These are phyloP conservation scores for Aristolochia fimbriata DNA, from an alignment of 164 flowering plant species.

Conservation along the genomic window DNA sequence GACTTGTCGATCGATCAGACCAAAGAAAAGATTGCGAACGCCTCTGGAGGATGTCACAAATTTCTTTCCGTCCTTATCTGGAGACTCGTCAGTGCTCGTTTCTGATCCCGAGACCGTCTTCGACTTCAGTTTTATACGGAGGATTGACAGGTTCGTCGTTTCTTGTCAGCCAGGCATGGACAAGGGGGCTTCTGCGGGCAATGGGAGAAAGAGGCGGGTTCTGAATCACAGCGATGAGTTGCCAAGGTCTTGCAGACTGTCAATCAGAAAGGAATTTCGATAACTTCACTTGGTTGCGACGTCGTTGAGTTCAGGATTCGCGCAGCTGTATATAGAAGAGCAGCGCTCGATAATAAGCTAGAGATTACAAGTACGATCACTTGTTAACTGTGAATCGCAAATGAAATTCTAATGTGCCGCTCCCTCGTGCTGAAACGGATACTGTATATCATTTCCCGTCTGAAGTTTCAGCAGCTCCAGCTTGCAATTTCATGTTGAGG, in stretches of 20 bases:
- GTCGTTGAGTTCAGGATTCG: background rate
- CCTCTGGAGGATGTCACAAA: slow-evolving; percentile 11
- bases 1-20: background rate
- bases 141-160: background rate
- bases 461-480: no score
- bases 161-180: background rate
- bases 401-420: no score
- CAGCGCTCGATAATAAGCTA: background rate
- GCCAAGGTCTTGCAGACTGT: background rate
- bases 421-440: no score
- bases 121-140: background rate
- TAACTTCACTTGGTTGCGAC: background rate
- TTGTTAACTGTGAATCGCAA: background rate
- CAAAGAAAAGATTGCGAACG: slow-evolving; percentile 3
- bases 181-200: background rate
- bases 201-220: slow-evolving; percentile 10
- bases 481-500: no score
- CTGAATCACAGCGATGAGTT: slow-evolving; percentile 1
- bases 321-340: background rate
- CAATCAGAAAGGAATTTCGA: slow-evolving; percentile 18
- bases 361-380: background rate
- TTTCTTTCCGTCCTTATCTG: background rate
- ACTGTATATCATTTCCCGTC: no score
- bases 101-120: background rate
- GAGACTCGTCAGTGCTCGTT: background rate